Percentiles rank a stretch among this genome's conserved stretches.
These are phyloP conservation scores for Corrigiola litoralis DNA, from an alignment of 179 eudicot genomes.

Conservation along the genomic window DNA sequence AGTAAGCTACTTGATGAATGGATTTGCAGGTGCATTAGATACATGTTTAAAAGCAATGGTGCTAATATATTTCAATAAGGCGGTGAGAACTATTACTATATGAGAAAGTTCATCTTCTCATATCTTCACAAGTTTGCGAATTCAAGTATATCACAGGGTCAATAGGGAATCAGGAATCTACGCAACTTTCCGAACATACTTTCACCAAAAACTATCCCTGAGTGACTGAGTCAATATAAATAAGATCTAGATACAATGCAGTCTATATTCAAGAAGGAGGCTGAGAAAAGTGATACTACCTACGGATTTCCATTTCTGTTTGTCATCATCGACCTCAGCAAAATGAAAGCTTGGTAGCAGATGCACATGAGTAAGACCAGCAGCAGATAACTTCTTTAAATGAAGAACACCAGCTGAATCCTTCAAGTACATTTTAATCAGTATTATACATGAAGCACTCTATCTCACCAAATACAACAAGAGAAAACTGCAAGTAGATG, in stretches of 20 bases:
- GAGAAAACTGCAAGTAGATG: neutral
- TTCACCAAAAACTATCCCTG: neutral
- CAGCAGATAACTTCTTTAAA: slow-evolving; percentile 72
- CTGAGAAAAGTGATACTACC: slow-evolving; percentile 36
- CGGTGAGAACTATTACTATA: no score
- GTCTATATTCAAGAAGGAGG: neutral
- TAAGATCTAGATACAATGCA: neutral
- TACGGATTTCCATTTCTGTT: slow-evolving; percentile 70
- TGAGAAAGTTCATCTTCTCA: no score
- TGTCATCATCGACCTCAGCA: slow-evolving; percentile 79
- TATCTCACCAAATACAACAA: neutral
- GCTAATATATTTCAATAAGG: no score
- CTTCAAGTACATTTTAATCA: slow-evolving; percentile 37
- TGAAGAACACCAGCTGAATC: slow-evolving; percentile 80
- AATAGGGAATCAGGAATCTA: no score
- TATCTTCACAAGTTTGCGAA: no score
- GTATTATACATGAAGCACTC: neutral
- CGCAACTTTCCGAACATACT: no score
- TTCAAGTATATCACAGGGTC: no score
- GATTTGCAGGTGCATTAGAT: no score
- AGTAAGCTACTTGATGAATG: no score
- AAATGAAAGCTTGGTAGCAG: slow-evolving; percentile 88
- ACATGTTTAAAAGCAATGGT: no score
- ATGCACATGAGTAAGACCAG: slow-evolving; percentile 95
- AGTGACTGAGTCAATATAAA: neutral